Evolutionary conservation across 1,139 yeast species (phyloP), one percentile per base, ranked within the genome.

Genomic region (Zygosaccharomyces pseudobailii): DNA sequence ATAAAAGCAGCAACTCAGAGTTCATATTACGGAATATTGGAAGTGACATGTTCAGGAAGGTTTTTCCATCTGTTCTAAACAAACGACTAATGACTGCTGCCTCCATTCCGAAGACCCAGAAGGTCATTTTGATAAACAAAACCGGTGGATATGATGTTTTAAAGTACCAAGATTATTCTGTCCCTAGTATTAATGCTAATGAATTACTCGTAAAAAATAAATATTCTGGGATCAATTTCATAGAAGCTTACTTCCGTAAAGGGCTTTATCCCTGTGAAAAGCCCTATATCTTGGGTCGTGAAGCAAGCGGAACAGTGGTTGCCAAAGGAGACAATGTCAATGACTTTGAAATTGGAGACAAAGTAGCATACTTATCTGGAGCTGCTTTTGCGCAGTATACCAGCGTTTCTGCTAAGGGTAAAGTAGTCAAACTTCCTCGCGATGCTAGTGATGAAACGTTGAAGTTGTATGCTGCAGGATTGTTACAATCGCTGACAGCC

Each of bases 401-500:
- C 38, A 82, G 79, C 54, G 56, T 74, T 42, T 53, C 71, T 4
- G 69, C 73, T 2, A 42, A 56, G 6, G 65, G 55, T 13, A 67
- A 62, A 6, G 66, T 79, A 4, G 55, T 74, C 50, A 81, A 79
- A 59, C 63, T 88, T 19, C 80, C 81, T 7, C 66, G 67, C 0
- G 71, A 70, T 25, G 57, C 75, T 8, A 55, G 74, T 24, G 80
- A 75, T 43, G 80, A 77, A 20, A 57, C 67, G 28, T 61, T 80
- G 55, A 75, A 80, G 60, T 42, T 70, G 17, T 81, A 78, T 54
- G 92, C 86, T 4, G 85, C 84, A 2, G 59, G 77, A 1, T 62
- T 84, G 37, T 56, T 87, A 35, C 95, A 87, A 64, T 94, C 89
- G 1, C 69, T 88, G 50, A 89, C 97, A 3, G 94, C 94, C 2